Evolutionary conservation across 2,329 filamentous ascomycete species (phyloP), one percentile per base, ranked within the genome.

Genomic region (Paraphoma sp.): DNA sequence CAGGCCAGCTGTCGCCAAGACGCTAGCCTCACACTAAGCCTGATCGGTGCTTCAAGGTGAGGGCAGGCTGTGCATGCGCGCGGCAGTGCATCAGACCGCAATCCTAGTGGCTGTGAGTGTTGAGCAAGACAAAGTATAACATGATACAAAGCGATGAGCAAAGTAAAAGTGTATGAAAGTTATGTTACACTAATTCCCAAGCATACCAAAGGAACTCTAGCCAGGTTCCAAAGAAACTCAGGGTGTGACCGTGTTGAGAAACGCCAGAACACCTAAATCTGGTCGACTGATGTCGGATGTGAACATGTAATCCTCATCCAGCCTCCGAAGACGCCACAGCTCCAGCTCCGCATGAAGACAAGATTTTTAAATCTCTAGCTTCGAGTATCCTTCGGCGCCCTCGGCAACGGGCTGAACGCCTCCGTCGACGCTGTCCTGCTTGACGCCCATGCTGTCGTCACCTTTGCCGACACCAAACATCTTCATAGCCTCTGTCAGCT

Each of bases 391-490:
- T 36, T 74, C 73, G 0, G 53, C 62, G 1, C 71, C 74, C 46
- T 75, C 74, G 10, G 56, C 64, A 18, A 76, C 45, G 4, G 75
- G 73, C 53, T 68, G 60, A 8, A 67, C 64, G 9, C 65, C 64
- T 1, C 45, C 69, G 28, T 71, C 73, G 2, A 64, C 57, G 28
- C 67, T 71, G 7, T 70, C 67, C 38, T 60, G 49, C 66, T 74
- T 72, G 16, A 72, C 65, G 9, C 72, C 71, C 48, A 74, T 66
- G 49, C 66, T 69, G 36, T 76, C 74, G 33, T 76, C 74, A 11
- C 72, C 72, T 54, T 75, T 76, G 29, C 71, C 73, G 1, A 76
- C 73, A 9, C 74, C 74, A 56, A 76, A 75, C 45, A 59, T 56
- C 11, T 65, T 44, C 36, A 76, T 71, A 9, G 72, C 74, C 28